Evolutionary conservation across 257 asterid genomes (phyloP).

Genomic region (Ballota nigra): DNA sequence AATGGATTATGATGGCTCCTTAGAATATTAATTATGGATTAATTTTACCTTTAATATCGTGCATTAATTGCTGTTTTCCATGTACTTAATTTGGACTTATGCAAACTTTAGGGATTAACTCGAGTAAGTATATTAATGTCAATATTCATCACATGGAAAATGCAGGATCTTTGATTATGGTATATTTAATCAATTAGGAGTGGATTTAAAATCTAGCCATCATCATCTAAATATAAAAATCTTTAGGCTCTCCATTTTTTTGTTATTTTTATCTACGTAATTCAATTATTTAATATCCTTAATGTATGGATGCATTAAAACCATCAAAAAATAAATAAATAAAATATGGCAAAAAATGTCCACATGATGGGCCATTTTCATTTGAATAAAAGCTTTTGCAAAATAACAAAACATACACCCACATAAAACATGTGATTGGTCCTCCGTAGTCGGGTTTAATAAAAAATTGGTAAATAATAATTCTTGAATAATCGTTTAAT

Average conservation of each 20-base stretch:
- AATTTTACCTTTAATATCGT: neutral
- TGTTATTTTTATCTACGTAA: too few species aligned
- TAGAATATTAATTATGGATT: neutral
- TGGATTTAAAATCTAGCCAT: too few species aligned
- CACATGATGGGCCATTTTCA: conserved; percentile 17
- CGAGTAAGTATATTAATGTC: too few species aligned
- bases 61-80: neutral
- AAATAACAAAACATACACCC: conserved; percentile 3
- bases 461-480: too few species aligned
- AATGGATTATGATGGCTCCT: neutral
- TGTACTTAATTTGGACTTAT: neutral
- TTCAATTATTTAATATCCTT: too few species aligned
- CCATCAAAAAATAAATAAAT: too few species aligned
- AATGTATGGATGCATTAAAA: too few species aligned
- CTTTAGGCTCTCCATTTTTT: too few species aligned
- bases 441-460: conserved; percentile 15
- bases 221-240: too few species aligned
- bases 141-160: neutral
- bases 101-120: neutral
- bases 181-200: too few species aligned
- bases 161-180: neutral
- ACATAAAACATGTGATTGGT: conserved; percentile 29
- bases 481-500: too few species aligned
- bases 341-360: neutral
- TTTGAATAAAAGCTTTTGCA: conserved; percentile 21